These are phyloP conservation scores for Santalum album DNA, from an alignment of 164 flowering plant species.

Conservation along the genomic window DNA sequence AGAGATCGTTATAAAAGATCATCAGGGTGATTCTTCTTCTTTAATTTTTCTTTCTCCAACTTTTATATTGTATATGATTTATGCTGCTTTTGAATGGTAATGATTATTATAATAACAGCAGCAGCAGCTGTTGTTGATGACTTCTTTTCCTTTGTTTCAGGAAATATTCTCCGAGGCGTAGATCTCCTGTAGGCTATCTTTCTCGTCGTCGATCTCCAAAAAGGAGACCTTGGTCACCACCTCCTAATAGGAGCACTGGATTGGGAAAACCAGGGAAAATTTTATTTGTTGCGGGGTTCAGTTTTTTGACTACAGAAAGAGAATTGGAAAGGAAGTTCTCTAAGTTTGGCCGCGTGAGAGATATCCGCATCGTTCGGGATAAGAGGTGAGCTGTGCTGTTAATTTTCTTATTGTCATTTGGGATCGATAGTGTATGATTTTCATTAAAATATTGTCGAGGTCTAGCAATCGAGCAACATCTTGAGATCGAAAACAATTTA, in stretches of 20 bases:
- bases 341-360: conserved; percentile 32
- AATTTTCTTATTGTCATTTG: too few species aligned
- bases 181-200: conserved; percentile 21
- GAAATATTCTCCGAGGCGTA: conserved; percentile 25
- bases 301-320: conserved; percentile 32
- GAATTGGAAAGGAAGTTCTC: conserved; percentile 38
- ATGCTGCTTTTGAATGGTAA: not conserved
- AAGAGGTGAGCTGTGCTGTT: too few species aligned
- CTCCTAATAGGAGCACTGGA: conserved; percentile 32
- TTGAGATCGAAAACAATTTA: too few species aligned
- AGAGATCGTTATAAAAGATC: conserved; percentile 23
- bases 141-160: conserved; percentile 12
- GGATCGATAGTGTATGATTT: too few species aligned
- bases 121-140: not conserved
- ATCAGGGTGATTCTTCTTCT: conserved; percentile 18
- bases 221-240: conserved; percentile 33
- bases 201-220: conserved; percentile 22
- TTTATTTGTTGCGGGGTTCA: conserved; percentile 39
- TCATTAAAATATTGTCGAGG: too few species aligned
- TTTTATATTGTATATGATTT: not conserved
- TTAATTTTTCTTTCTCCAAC: not conserved
- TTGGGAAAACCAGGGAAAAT: conserved; percentile 32
- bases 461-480: too few species aligned
- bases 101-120: not conserved
- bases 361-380: conserved; percentile 41